phyloP scores from a whole-genome alignment of 1,139 yeast species.

The Candida sanyaensis region DNA sequence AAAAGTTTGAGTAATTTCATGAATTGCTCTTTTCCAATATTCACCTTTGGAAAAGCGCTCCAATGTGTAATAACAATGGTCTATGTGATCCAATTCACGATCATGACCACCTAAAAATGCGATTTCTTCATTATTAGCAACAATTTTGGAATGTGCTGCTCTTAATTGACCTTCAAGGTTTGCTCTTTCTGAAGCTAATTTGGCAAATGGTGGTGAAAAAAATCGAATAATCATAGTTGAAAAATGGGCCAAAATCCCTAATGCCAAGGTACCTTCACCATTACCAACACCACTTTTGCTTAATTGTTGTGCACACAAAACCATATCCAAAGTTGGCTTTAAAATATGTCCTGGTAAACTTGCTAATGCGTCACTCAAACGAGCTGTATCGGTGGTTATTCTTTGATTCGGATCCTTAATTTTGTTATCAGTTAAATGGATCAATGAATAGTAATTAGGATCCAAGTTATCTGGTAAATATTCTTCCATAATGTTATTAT shows the following conservation, averaged over 20 bases:
- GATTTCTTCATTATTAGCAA: constrained; percentile 80
- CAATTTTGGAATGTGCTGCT: constrained; percentile 78
- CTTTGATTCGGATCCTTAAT: constrained; percentile 82
- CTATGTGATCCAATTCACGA: constrained; percentile 76
- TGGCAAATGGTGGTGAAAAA: constrained; percentile 90
- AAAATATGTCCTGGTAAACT: constrained; percentile 83
- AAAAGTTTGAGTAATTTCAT: constrained; percentile 78
- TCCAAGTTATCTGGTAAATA: constrained; percentile 66
- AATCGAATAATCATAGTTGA: constrained; percentile 74
- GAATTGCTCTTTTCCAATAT: constrained; percentile 72
- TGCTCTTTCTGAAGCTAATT: constrained; percentile 75
- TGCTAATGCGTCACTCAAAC: constrained; percentile 72
- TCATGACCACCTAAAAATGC: constrained; percentile 83
- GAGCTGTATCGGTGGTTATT: constrained; percentile 75
- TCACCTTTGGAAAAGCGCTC: constrained; percentile 80
- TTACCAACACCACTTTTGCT: constrained; percentile 73
- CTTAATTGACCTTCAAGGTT: constrained; percentile 85
- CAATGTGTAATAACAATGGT: constrained; percentile 77
- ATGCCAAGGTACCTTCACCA: constrained; percentile 82
- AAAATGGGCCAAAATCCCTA: constrained; percentile 79
- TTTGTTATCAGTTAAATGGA: constrained; percentile 56
- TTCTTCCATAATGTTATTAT: constrained; percentile 61
- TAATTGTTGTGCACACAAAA: constrained; percentile 80
- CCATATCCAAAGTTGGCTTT: constrained; percentile 80
- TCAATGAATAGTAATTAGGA: constrained; percentile 45